phyloP scores from a whole-genome alignment of 1,284 basidiomycete genomes.

The Irpex lacteus region DNA sequence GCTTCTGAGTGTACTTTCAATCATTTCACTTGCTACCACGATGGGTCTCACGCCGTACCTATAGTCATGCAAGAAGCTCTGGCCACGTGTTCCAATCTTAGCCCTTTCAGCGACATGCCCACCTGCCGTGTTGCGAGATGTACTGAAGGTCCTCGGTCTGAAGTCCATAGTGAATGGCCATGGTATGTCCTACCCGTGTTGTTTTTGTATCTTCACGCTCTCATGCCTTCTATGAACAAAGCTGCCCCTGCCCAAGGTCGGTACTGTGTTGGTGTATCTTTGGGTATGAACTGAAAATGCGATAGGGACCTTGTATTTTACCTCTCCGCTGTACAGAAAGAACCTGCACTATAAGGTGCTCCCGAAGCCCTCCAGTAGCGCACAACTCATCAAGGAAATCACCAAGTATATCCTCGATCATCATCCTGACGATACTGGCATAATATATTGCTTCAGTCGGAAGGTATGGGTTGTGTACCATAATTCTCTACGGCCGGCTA shows the following conservation, averaged over 20 bases:
- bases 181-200: constrained; percentile 38
- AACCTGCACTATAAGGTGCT: constrained; percentile 82
- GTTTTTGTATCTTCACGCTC: background rate
- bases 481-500: background rate
- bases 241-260: constrained; percentile 4
- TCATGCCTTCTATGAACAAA: background rate
- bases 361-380: constrained; percentile 62
- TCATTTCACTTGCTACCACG: background rate
- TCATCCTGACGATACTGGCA: constrained; percentile 77
- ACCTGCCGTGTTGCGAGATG: constrained; percentile 74
- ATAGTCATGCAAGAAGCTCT: constrained; percentile 61
- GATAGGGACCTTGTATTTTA: constrained; percentile 81
- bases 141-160: constrained; percentile 74
- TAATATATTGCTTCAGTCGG: constrained; percentile 85
- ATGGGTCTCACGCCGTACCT: background rate
- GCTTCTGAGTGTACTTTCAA: constrained; percentile 48
- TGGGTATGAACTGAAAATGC: background rate
- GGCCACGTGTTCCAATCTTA: constrained; percentile 79
- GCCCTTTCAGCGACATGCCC: constrained; percentile 88
- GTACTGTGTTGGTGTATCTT: background rate
- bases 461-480: constrained; percentile 47
- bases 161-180: constrained; percentile 60
- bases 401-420: constrained; percentile 70
- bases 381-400: constrained; percentile 60
- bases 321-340: constrained; percentile 83